phyloP scores from a whole-genome alignment of 805 yeast genomes.

The Candida xyloterini region DNA sequence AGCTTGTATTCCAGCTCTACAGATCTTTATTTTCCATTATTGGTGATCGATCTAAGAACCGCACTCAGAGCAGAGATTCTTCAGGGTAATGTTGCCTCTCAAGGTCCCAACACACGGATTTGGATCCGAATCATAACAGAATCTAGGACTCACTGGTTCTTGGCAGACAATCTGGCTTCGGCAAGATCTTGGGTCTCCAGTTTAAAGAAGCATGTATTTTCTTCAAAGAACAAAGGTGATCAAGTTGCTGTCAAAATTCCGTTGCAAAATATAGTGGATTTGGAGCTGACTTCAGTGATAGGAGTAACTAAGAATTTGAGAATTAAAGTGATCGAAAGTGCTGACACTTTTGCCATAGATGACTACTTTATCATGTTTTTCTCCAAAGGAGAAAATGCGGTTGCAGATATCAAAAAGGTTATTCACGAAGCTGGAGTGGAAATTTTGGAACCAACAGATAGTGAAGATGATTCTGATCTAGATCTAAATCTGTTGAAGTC shows the following conservation, averaged over 20 bases:
- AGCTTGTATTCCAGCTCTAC: conserved; percentile 68
- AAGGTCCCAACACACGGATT: conserved; percentile 26
- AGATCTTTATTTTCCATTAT: conserved; percentile 79
- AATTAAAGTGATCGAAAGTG: conserved; percentile 58
- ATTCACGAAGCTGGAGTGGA: conserved; percentile 35
- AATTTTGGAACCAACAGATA: conserved; percentile 21
- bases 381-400: conserved; percentile 44
- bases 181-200: conserved; percentile 81
- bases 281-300: conserved; percentile 54
- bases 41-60: conserved; percentile 67
- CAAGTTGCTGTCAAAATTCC: conserved; percentile 80
- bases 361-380: conserved; percentile 71
- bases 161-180: conserved; percentile 66
- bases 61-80: conserved; percentile 60
- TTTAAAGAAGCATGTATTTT: conserved; percentile 73
- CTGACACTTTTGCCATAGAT: conserved; percentile 55
- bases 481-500: conserved; percentile 23
- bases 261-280: conserved; percentile 57
- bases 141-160: conserved; percentile 57
- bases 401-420: conserved; percentile 37
- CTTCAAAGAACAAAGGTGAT: conserved; percentile 65
- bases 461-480: conserved; percentile 21
- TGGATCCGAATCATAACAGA: conserved; percentile 63
- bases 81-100: conserved; percentile 13
- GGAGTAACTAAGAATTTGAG: conserved; percentile 56